Conservation (phyloP, 768 basidiomycete species). For the Phlebiopsis flavidoalba region DNA sequence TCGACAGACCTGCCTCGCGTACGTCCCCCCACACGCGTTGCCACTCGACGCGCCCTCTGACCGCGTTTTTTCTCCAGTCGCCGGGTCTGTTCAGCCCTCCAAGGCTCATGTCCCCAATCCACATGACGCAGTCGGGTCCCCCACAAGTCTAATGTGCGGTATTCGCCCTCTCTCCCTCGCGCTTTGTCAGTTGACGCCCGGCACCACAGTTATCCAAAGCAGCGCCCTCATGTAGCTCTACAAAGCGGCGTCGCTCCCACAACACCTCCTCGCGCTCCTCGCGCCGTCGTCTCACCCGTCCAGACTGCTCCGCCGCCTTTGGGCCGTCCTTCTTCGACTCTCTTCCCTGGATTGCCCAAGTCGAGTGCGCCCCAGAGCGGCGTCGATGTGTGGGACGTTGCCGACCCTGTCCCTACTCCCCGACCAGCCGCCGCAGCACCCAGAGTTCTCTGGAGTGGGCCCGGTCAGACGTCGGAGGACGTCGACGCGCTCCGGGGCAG, state of each 20-base stretch:
- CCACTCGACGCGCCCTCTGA: slow-evolving; percentile 16
- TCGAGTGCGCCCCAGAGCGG: slow-evolving; percentile 43
- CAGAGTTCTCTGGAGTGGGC: slow-evolving; percentile 32
- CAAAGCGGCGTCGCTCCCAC: slow-evolving; percentile 31
- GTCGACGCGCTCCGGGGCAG: slow-evolving; percentile 7
- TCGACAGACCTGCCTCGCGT: slow-evolving; percentile 21
- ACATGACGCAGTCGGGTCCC: slow-evolving; percentile 26
- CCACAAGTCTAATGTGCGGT: slow-evolving; percentile 14
- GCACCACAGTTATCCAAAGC: slow-evolving; percentile 32
- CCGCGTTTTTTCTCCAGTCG: slow-evolving; percentile 17
- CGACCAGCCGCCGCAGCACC: slow-evolving; percentile 16
- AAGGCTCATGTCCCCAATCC: slow-evolving; percentile 34
- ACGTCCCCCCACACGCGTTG: slow-evolving; percentile 3
- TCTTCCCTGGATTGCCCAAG: slow-evolving; percentile 62
- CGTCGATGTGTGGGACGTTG: slow-evolving; percentile 47
- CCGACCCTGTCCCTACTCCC: slow-evolving; percentile 62
- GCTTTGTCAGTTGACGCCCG: not conserved
- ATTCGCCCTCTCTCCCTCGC: slow-evolving; percentile 17
- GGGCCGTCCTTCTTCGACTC: slow-evolving; percentile 46
- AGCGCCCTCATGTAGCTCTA: slow-evolving; percentile 32
- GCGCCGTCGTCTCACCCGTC: slow-evolving; percentile 38
- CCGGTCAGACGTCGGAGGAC: slow-evolving; percentile 56
- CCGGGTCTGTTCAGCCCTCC: slow-evolving; percentile 25
- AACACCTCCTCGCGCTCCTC: slow-evolving; percentile 33
- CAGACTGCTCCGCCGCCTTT: slow-evolving; percentile 36